These are phyloP conservation scores for Boletus sp. DNA, from an alignment of 1,284 basidiomycete genomes.

Conservation along the genomic window DNA sequence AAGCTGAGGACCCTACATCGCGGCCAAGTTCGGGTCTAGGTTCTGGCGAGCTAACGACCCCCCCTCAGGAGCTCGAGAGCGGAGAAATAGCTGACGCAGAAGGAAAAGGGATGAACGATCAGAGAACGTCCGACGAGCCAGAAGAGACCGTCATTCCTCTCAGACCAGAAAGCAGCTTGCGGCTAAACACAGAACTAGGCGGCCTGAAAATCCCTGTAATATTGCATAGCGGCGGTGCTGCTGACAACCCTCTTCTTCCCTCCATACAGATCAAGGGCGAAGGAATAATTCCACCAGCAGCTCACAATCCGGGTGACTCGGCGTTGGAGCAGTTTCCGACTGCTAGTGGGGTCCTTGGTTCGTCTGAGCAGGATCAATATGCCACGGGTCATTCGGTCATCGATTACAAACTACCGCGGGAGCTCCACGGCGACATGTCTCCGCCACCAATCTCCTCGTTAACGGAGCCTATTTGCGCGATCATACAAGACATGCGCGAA, in stretches of 20 bases:
- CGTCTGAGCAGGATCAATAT: conserved; percentile 17
- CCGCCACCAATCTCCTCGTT: conserved; percentile 64
- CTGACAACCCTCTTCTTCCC: conserved; percentile 1
- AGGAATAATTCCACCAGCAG: background rate
- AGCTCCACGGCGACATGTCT: conserved; percentile 55
- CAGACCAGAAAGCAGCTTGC: conserved; percentile 5
- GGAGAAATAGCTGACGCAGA: conserved; percentile 21
- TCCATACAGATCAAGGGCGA: conserved; percentile 5
- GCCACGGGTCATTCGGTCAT: conserved; percentile 32
- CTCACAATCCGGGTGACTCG: conserved; percentile 2
- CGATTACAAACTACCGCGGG: conserved; percentile 63
- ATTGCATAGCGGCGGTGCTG: conserved; percentile 2
- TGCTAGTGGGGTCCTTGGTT: background rate
- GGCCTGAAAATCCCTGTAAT: conserved; percentile 2
- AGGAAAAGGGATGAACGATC: conserved; percentile 12
- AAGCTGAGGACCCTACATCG: conserved; percentile 16
- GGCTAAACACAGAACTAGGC: conserved; percentile 9
- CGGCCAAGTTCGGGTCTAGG: conserved; percentile 18
- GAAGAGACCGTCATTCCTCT: conserved; percentile 1
- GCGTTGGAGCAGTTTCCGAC: conserved; percentile 4
- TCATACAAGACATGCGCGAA: conserved; percentile 88
- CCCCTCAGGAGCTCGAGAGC: conserved; percentile 21
- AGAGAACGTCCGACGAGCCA: conserved; percentile 13
- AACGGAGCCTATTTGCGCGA: conserved; percentile 73
- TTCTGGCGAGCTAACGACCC: conserved; percentile 23